phyloP scores from a whole-genome alignment of 768 basidiomycete species.

The Boletus sensibilis region DNA sequence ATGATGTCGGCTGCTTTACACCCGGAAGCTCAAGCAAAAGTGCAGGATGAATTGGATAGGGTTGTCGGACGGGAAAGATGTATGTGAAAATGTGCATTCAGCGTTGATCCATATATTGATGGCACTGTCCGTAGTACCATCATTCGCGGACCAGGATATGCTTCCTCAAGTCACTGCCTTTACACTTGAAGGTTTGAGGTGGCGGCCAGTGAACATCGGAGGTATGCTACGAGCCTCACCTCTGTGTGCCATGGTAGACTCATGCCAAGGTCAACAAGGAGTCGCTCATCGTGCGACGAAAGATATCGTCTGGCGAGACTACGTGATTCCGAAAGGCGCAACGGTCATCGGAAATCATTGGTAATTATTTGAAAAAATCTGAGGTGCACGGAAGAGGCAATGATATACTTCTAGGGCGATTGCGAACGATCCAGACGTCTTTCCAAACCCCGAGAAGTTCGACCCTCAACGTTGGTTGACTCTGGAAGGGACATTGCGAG shows the following conservation, averaged over 20 bases:
- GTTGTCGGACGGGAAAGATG: constrained; percentile 9
- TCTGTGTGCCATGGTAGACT: neutral
- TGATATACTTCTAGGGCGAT: constrained; percentile 1
- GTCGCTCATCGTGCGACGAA: constrained; percentile 4
- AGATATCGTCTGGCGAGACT: constrained; percentile 5
- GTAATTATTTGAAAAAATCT: neutral
- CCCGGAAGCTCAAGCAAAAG: constrained; percentile 1
- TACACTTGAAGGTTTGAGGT: neutral
- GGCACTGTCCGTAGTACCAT: neutral
- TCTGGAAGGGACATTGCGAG: neutral
- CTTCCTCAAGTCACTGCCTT: constrained; percentile 7
- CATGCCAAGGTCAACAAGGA: neutral
- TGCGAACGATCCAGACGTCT: constrained; percentile 4
- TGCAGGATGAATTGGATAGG: constrained; percentile 6
- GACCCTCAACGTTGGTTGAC: constrained; percentile 8
- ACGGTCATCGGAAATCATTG: constrained; percentile 5
- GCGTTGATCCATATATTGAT: neutral
- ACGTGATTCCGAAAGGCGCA: constrained; percentile 6
- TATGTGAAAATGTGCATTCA: neutral
- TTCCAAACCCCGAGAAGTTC: constrained; percentile 5
- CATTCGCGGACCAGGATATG: neutral
- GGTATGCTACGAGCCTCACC: neutral
- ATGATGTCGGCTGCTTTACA: constrained; percentile 12
- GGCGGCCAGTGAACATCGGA: constrained; percentile 1
- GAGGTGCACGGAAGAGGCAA: neutral